These are phyloP conservation scores for Tylopilus sp. DNA, from an alignment of 768 basidiomycete species.

Conservation along the genomic window DNA sequence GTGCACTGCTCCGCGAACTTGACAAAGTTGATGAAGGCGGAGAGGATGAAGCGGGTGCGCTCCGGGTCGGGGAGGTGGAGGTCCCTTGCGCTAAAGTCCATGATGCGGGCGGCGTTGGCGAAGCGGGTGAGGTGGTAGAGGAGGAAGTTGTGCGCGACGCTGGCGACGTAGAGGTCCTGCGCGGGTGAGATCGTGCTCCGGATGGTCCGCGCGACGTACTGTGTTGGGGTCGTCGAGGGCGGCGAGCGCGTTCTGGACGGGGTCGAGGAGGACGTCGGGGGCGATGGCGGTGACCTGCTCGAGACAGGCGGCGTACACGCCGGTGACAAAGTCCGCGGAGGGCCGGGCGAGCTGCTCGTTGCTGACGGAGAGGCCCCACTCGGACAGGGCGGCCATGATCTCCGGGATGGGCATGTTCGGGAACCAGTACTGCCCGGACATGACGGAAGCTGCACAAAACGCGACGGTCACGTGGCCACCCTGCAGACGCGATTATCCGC, in stretches of 20 bases:
- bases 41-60: constrained; percentile 72
- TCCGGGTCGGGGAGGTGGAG: constrained; percentile 68
- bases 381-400: constrained; percentile 59
- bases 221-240: constrained; percentile 50
- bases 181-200: background rate
- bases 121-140: constrained; percentile 74
- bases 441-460: constrained; percentile 5
- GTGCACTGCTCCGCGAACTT: constrained; percentile 81
- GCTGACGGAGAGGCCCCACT: constrained; percentile 66
- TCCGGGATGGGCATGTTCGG: constrained; percentile 64
- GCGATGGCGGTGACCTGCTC: constrained; percentile 66
- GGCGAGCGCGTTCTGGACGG: constrained; percentile 53
- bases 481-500: constrained; percentile 15
- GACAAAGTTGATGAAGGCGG: constrained; percentile 91
- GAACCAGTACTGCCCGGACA: constrained; percentile 50
- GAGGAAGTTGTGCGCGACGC: constrained; percentile 60
- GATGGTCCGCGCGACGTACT: constrained; percentile 34
- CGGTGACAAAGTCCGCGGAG: constrained; percentile 65
- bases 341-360: constrained; percentile 67
- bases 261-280: constrained; percentile 54
- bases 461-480: constrained; percentile 30
- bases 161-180: constrained; percentile 65
- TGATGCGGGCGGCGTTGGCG: constrained; percentile 67
- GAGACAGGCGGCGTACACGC: constrained; percentile 67
- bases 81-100: constrained; percentile 76